Evolutionary conservation across 1,284 basidiomycete species (phyloP).

Genomic region (Schizophyllum commune): DNA sequence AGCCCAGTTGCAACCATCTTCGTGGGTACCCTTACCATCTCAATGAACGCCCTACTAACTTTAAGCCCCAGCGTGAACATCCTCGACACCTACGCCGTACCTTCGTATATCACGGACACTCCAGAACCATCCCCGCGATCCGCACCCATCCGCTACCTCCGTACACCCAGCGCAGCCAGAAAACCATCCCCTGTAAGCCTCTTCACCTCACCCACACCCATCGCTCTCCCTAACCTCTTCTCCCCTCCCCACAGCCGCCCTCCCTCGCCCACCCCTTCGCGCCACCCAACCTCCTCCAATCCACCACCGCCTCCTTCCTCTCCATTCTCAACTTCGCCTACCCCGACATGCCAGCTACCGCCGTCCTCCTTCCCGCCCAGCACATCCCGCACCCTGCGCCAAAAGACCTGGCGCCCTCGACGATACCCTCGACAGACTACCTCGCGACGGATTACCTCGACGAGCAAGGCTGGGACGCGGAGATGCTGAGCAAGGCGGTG

Average conservation of each 20-base stretch:
- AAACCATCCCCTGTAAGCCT: background rate
- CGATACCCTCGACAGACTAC: background rate
- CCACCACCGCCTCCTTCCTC: conserved; percentile 49
- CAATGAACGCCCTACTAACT: background rate
- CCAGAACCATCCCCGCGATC: conserved; percentile 22
- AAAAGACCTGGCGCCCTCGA: background rate
- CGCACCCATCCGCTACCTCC: conserved; percentile 51
- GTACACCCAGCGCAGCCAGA: conserved; percentile 16
- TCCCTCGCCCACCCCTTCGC: conserved; percentile 29
- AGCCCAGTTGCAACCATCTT: conserved; percentile 36
- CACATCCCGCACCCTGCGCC: conserved; percentile 35
- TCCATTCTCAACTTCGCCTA: conserved; percentile 17
- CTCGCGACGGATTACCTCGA: background rate
- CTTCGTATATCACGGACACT: conserved; percentile 38
- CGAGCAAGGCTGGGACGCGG: background rate
- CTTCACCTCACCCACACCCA: background rate
- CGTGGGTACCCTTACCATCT: conserved; percentile 23
- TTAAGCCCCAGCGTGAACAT: conserved; percentile 32
- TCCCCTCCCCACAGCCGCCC: conserved; percentile 10
- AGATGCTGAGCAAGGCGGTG: background rate
- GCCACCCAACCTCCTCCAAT: conserved; percentile 53
- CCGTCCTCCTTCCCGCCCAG: conserved; percentile 39
- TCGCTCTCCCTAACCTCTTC: background rate
- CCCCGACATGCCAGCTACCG: conserved; percentile 11
- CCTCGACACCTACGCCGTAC: conserved; percentile 46